Evolutionary conservation across 2,329 filamentous ascomycete species (phyloP).

Genomic region (Claviceps fusiformis): DNA sequence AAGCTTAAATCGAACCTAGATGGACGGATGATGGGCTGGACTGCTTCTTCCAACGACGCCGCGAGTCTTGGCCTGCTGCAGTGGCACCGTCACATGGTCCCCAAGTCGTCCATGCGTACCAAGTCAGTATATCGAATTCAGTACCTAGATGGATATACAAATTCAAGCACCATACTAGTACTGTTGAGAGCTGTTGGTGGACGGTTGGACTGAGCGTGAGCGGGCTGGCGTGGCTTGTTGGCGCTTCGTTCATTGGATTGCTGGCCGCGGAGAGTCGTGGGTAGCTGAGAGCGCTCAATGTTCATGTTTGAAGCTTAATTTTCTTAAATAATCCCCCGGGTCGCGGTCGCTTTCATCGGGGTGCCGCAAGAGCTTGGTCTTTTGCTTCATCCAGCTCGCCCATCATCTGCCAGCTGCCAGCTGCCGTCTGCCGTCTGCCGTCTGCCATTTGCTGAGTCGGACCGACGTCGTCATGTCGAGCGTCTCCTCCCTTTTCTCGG

Average conservation of each 20-base stretch:
- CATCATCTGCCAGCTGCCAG: not conserved
- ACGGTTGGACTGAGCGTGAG: not conserved
- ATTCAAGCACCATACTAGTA: too few relatives aligned
- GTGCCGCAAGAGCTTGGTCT: too few relatives aligned
- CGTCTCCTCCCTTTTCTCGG: slow-evolving; percentile 8
- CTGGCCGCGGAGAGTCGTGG: not conserved
- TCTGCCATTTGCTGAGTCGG: not conserved
- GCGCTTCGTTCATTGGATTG: not conserved
- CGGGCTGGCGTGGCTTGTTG: not conserved
- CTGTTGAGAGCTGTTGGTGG: not conserved
- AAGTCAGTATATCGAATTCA: too few relatives aligned
- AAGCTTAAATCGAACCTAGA: too few relatives aligned
- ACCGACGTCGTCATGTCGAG: slow-evolving; percentile 2
- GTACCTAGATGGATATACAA: too few relatives aligned
- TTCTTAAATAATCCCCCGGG: not conserved
- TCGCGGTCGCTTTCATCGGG: not conserved
- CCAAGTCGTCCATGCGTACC: not conserved
- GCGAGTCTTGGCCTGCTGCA: not conserved
- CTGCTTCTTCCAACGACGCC: not conserved
- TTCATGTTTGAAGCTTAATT: not conserved
- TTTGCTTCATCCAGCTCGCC: too few relatives aligned
- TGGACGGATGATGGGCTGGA: too few relatives aligned
- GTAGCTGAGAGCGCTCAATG: not conserved
- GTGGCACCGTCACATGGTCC: not conserved
- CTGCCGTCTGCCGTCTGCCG: not conserved